Percentiles rank a stretch among this genome's conserved stretches.
Conservation (phyloP, 257 asterid species). For the Petunia axillaris region DNA sequence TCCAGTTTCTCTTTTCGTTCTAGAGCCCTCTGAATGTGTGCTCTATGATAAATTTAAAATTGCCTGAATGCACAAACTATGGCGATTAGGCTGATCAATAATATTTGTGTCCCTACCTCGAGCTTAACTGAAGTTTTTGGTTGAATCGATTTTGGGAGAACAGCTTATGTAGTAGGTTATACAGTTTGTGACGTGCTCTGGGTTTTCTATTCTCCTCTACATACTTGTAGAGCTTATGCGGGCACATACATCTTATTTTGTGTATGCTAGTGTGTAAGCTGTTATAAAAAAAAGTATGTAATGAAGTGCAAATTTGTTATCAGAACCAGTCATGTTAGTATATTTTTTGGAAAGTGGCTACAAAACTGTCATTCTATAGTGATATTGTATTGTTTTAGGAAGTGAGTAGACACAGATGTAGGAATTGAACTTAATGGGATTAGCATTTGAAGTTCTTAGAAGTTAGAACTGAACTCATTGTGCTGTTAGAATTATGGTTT, state of each 20-base stretch:
- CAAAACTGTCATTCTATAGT: neutral
- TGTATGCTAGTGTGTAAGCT: neutral
- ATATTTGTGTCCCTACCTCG: slow-evolving; percentile 10
- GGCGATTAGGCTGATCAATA: slow-evolving; percentile 6
- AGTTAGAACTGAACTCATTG: no score
- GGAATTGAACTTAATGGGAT: no score
- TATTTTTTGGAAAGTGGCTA: neutral
- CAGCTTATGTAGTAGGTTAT: neutral
- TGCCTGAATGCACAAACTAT: neutral
- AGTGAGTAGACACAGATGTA: no score
- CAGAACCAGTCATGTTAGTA: neutral
- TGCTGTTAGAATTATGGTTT: no score
- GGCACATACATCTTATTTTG: neutral
- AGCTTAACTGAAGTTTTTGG: neutral
- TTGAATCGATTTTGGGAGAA: neutral
- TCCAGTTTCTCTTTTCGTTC: slow-evolving; percentile 13
- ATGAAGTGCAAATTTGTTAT: neutral
- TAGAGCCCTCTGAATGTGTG: neutral
- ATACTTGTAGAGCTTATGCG: slow-evolving; percentile 17
- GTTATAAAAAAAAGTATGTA: neutral
- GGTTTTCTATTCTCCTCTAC: neutral
- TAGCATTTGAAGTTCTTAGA: no score
- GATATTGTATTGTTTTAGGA: neutral
- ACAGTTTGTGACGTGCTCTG: neutral
- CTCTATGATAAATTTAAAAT: neutral